Percentiles rank a stretch among this genome's conserved stretches.
Conservation (phyloP, 2,329 filamentous ascomycete genomes). For the Helminthosporium solani region DNA sequence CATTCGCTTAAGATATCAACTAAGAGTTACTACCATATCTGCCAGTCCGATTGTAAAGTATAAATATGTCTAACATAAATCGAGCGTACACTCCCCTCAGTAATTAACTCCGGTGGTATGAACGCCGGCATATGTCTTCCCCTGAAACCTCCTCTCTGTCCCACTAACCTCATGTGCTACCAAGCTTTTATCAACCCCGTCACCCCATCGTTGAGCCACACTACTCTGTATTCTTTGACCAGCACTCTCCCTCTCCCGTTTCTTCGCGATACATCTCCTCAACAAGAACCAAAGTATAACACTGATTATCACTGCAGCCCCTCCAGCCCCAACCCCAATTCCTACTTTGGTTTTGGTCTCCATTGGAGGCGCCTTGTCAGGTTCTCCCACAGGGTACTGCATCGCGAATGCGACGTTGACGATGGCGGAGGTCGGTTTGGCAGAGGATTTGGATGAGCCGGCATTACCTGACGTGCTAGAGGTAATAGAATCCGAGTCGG, state of each 20-base stretch:
- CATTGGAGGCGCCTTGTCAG: slow-evolving; percentile 10
- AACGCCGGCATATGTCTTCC: slow-evolving; percentile 15
- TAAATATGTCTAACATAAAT: too few species aligned
- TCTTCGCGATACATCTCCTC: slow-evolving; percentile 4
- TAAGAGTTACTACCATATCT: too few species aligned
- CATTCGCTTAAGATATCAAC: too few species aligned
- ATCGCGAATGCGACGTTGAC: slow-evolving; percentile 31
- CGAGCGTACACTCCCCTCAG: too few species aligned
- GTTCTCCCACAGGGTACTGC: slow-evolving; percentile 23
- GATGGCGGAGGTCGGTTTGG: slow-evolving; percentile 21
- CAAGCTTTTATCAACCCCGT: slow-evolving; percentile 12
- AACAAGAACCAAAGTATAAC: slow-evolving; percentile 12
- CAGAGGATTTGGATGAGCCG: slow-evolving; percentile 6
- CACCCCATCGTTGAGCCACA: slow-evolving; percentile 8
- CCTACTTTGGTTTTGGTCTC: slow-evolving; percentile 14
- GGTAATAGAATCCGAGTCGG: neutral
- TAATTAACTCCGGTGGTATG: slow-evolving; percentile 6
- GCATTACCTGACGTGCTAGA: neutral
- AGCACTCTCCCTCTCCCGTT: slow-evolving; percentile 6
- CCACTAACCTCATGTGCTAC: slow-evolving; percentile 8
- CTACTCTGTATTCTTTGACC: slow-evolving; percentile 1
- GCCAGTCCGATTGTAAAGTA: too few species aligned
- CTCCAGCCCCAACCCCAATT: slow-evolving; percentile 24
- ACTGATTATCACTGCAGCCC: slow-evolving; percentile 9
- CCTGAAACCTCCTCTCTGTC: slow-evolving; percentile 2